Evolutionary conservation across 208 protist species (phyloP).

Genomic region (Leishmania major): DNA sequence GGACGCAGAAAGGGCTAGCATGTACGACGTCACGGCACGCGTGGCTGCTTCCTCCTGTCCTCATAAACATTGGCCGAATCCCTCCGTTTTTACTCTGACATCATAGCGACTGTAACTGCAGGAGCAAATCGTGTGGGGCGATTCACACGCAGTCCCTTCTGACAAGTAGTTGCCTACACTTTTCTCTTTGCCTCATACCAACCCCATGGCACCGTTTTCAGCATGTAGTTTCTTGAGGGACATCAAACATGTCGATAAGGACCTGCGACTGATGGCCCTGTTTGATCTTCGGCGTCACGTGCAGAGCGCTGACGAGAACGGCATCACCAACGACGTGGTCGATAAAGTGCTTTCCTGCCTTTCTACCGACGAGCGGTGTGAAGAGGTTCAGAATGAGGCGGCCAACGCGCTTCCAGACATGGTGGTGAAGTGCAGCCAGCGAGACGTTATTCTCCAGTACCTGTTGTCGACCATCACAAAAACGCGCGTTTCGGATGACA

Average conservation of each 20-base stretch:
- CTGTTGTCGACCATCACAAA: slow-evolving; percentile 33
- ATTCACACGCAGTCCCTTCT: not conserved
- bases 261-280: slow-evolving; percentile 69
- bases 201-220: slow-evolving; percentile 31
- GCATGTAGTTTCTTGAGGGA: slow-evolving; percentile 37
- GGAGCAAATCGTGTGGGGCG: not conserved
- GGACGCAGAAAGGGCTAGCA: too few relatives aligned
- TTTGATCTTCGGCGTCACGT: slow-evolving; percentile 63
- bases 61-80: not conserved
- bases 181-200: not conserved
- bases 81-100: not conserved
- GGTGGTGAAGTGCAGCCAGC: slow-evolving; percentile 41
- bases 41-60: not conserved
- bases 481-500: slow-evolving; percentile 11
- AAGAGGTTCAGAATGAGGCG: slow-evolving; percentile 39
- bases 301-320: slow-evolving; percentile 9
- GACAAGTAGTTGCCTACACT: not conserved
- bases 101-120: not conserved
- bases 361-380: slow-evolving; percentile 38
- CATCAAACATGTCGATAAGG: slow-evolving; percentile 67
- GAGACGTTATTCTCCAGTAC: slow-evolving; percentile 34
- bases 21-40: too few relatives aligned
- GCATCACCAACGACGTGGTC: slow-evolving; percentile 27
- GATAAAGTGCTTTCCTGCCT: slow-evolving; percentile 46
- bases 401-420: slow-evolving; percentile 31